Evolutionary conservation across 2,329 filamentous ascomycete genomes (phyloP), one percentile per base, ranked within the genome.

Genomic region (Colletotrichum orbiculare): DNA sequence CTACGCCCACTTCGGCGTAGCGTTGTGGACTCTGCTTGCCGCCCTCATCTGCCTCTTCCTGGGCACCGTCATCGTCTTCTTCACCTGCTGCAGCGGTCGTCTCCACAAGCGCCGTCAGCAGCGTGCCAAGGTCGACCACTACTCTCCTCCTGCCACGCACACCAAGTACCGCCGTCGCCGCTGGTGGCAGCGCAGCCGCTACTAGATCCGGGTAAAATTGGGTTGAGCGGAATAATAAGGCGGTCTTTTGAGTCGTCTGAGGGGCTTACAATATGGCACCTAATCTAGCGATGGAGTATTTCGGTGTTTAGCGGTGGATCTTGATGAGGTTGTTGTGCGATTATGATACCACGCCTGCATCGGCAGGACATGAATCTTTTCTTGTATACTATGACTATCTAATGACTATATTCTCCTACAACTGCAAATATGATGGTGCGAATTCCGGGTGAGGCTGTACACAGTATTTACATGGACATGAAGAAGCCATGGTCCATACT

Each of bases 61-160:
- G 34, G 88, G 82, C 8, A 83, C 83, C 17, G 67, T 87, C 57
- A 69, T 90, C 54, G 82, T 90, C 61, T 84, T 91, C 70, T 78
- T 89, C 69, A 87, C 86, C 7, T 90, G 87, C 82, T 89, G 84
- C 77, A 82, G 81, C 59, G 78, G 81, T 8, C 77, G 85, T n/a
- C 49, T 79, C 69, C 78, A 78, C 69, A 75, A 76, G 65, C 73
- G 75, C 45, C 76, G 77, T 42, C 58, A 67, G 57, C 62, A 59
- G 33, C 60, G 60, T 5, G 45, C 63, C n/a, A 73, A 73, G 69
- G 69, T 71, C 58, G 72, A 74, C 50, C 70, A 72, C 52, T 72
- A 73, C 57, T 71, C 65, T 7, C 65, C 67, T 37, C 67, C 67
- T 37, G 61, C 67, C 35, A 65, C 60, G 33, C 57, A 67, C 41